These are phyloP conservation scores for Coniochaeta hoffmannii DNA, from an alignment of 2,329 filamentous ascomycete species.

Conservation along the genomic window DNA sequence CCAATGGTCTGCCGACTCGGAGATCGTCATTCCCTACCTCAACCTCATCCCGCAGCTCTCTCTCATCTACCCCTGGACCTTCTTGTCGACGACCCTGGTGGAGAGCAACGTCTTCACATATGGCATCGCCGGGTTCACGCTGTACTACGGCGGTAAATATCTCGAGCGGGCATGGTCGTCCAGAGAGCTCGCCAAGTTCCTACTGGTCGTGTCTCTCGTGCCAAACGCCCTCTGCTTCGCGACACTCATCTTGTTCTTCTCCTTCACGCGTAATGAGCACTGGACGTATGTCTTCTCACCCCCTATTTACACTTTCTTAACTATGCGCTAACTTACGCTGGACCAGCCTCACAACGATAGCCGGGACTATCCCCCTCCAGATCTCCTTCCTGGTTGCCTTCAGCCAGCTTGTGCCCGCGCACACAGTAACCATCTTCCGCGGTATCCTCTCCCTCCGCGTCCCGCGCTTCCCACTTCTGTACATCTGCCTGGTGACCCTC, in stretches of 20 bases:
- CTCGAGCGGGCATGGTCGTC: conserved; percentile 95
- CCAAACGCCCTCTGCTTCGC: conserved; percentile 70
- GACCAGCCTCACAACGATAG: conserved; percentile 69
- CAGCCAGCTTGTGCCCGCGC: conserved; percentile 93
- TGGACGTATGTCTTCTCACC: conserved; percentile 49
- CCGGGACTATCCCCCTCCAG: conserved; percentile 82
- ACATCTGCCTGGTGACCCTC: conserved; percentile 67
- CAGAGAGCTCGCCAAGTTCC: conserved; percentile 83
- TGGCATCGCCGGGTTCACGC: conserved; percentile 63
- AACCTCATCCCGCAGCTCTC: conserved; percentile 78
- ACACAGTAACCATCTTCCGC: conserved; percentile 90
- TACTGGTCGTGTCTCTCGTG: conserved; percentile 67
- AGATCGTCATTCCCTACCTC: conserved; percentile 76
- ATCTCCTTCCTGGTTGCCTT: conserved; percentile 93
- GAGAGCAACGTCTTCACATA: conserved; percentile 91
- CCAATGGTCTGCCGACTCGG: conserved; percentile 55
- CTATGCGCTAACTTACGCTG: background rate
- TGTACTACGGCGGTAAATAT: conserved; percentile 91
- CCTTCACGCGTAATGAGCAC: conserved; percentile 56
- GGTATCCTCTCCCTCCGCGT: conserved; percentile 86
- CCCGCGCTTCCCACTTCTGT: conserved; percentile 60
- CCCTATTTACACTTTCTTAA: conserved; percentile 12
- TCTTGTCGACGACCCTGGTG: conserved; percentile 76
- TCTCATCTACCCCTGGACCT: conserved; percentile 87
- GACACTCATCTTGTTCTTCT: conserved; percentile 62